Percentiles rank a stretch among this genome's conserved stretches.
Evolutionary conservation across 2,329 filamentous ascomycete species (phyloP).

Genomic region (Hymenoscyphus occultus): DNA sequence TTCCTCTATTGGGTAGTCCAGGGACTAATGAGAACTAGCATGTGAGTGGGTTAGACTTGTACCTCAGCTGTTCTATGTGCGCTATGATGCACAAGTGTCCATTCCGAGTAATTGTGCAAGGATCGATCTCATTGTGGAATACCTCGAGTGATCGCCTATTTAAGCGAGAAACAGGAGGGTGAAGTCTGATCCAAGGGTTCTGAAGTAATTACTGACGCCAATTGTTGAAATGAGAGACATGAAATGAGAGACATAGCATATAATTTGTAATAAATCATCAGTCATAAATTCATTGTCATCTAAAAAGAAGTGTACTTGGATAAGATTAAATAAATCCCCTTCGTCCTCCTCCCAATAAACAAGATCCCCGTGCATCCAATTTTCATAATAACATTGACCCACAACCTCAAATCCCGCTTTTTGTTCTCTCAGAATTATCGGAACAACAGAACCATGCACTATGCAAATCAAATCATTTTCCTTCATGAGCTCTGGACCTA

Average conservation of each 20-base stretch:
- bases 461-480: not conserved
- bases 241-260: no score
- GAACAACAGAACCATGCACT: not conserved
- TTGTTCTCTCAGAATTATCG: not conserved
- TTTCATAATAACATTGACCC: not conserved
- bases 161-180: not conserved
- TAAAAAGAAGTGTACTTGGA: not conserved
- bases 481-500: not conserved
- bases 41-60: not conserved
- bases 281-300: no score
- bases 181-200: no score
- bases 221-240: no score
- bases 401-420: not conserved
- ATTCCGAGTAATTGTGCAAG: not conserved
- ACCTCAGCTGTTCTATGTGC: not conserved
- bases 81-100: not conserved
- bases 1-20: not conserved
- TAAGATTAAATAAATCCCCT: not conserved
- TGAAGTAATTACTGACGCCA: no score
- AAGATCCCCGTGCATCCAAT: not conserved
- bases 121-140: constrained; percentile 1
- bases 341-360: not conserved
- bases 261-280: no score
- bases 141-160: not conserved
- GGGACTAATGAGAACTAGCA: not conserved